Base-by-base conservation (phyloP, 2,329 filamentous ascomycete species). In the Alternaria consortialis region DNA sequence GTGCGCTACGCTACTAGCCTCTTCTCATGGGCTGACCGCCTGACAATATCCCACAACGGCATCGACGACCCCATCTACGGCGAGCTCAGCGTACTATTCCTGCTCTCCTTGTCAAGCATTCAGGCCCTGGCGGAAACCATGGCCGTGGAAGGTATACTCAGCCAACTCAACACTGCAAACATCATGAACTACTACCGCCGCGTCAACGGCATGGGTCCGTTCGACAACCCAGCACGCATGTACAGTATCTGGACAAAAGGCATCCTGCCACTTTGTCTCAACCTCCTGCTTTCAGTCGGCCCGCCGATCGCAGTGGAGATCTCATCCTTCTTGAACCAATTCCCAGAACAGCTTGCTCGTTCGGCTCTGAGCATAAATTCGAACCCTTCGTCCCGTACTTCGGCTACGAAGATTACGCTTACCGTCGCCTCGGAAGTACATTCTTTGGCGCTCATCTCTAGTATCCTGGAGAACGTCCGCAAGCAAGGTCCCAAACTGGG, bases 221-320 rank as follows among this genome's bases (percentile, higher is more conserved):
- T 96, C 65, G 91, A 95, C 44, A 86, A 91, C 6, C 87, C 90
- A 1, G 81, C 86, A 0, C 88, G 94, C 27, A 88, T 97, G 73
- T 97, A 97, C 81, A 86, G 87, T 53, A 94, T 98, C 72, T 99
- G 95, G 95, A 88, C 89, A 20, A 91, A 92, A 67, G 95, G 93
- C 1, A 86, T 98, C 58, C 84, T 99, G 4, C 95, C 95, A 0
- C 82, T 99, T 17, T 90, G 94, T 62, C 85, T 99, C 44, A 98
- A 98, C 77, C 84, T 99, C 29, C 86, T 99, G 20, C 88, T 90
- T 60, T 88, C 91, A 11, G 88, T 99, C 17, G 93, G 93, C 11
- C 86, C 89, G 1, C 91, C 92, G 2, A 88, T 97, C 47, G 94
- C 93, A 0, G 88, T 90, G 0, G 95, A 99, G 77, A 88, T 98